Evolutionary conservation across 768 basidiomycete genomes (phyloP).

Genomic region (Boletus patriciae): DNA sequence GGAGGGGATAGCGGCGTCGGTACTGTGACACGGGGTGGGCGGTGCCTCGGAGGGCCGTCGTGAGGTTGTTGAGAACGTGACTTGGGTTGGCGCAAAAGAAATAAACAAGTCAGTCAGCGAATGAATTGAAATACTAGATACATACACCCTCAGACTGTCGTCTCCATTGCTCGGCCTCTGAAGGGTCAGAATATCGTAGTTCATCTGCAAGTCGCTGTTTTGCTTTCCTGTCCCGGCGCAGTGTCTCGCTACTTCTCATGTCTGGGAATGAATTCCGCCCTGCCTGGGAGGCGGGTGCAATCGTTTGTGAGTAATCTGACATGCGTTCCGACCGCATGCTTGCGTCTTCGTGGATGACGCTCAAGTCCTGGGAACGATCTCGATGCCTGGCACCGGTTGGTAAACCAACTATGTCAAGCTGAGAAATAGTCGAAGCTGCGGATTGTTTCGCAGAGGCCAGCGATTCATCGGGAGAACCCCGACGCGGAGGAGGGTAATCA

Average conservation of each 20-base stretch:
- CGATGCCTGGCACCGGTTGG: constrained; percentile 20
- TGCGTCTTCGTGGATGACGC: constrained; percentile 35
- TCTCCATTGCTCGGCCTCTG: constrained; percentile 34
- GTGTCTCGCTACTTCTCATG: constrained; percentile 18
- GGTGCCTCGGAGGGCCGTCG: constrained; percentile 14
- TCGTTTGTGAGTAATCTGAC: constrained; percentile 25
- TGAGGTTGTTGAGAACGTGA: constrained; percentile 17
- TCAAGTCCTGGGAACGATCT: constrained; percentile 25
- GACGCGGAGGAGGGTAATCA: constrained; percentile 17
- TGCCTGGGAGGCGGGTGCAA: constrained; percentile 19
- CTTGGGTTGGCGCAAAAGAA: constrained; percentile 8
- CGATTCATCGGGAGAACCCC: constrained; percentile 32
- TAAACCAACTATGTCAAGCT: constrained; percentile 33
- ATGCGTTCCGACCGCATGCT: constrained; percentile 28
- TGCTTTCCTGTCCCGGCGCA: constrained; percentile 15
- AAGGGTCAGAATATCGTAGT: constrained; percentile 37
- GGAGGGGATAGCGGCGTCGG: constrained; percentile 32
- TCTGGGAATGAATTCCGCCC: constrained; percentile 15
- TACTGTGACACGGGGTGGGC: constrained; percentile 21
- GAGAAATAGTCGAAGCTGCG: constrained; percentile 31
- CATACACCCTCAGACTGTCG: constrained; percentile 22
- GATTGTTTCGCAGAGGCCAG: constrained; percentile 31
- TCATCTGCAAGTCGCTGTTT: constrained; percentile 37
- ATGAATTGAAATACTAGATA: not conserved
- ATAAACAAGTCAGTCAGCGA: not conserved